Base-by-base conservation (phyloP, 805 yeast species). In the Metschnikowia santaceciliae region DNA sequence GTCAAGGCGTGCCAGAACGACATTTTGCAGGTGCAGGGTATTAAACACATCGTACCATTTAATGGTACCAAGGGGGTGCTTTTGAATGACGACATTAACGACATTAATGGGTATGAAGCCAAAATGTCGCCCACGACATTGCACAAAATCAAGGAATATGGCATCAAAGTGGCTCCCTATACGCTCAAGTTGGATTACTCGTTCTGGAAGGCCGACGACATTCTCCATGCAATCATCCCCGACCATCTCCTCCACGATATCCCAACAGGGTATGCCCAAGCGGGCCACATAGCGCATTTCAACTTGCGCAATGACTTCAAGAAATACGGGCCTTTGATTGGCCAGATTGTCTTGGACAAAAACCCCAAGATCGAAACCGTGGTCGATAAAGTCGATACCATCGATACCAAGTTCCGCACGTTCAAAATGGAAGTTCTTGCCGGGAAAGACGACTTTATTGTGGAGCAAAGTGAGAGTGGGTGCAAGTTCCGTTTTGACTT, bases 261-360 rank as follows among this genome's bases (percentile, higher is more conserved):
- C 7, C 99, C 99, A 0, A 76, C 94, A 0, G 95, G 98, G 0
- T 94, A 88, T 66, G 88, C 98, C 0, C 82, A 83, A 35, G 95
- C 96, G 0, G 99, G 99, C 0, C 98, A 94, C 69, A 79, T 94
- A 51, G 99, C 98, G 0, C 99, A 94, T 68, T 69, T 95, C 62
- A 94, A 94, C 61, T 68, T 94, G 39, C 76, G 90, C 42, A 86
- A 85, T 38, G 94, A 88, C 62, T 94, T 84, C 70, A 83, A 89
- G 62, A 95, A 95, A 1, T 92, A 77, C 63, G 91, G 87, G 43
- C 56, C 71, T 1, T 64, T 94, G 17, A 94, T 95, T 53, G 99
- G 99, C 0, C 88, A 90, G 65, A 90, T 92, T 1, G 83, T 92
- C 23, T 68, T 94, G 50, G 97, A 92, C 69, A 94, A 94, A 63